Base-by-base conservation (phyloP, 2,329 filamentous ascomycete species). In the Cordyceps militaris region DNA sequence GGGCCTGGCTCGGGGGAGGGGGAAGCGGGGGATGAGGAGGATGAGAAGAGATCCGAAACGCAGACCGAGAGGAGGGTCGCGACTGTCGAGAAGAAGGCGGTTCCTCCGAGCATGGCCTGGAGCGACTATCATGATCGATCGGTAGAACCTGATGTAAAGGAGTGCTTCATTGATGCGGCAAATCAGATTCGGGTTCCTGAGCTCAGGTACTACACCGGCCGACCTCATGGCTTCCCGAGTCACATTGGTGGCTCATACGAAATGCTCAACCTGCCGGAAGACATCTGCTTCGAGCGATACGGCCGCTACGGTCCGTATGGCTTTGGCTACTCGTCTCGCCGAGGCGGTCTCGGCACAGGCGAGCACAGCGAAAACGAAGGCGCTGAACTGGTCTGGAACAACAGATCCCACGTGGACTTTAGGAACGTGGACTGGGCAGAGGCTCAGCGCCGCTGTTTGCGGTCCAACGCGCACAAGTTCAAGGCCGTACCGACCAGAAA, bases 271-370 rank as follows among this genome's bases (percentile, higher is more conserved):
- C 75, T 97, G 36, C 83, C 88, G 19, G 84, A 95, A 63, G 87
- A 96, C 66, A 83, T 97, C 48, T 99, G 94, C 74, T 97, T 96
- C 67, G 94, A 99, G 64, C 82, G 94, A 2, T 96, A 89, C 68
- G 93, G 93, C 3, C 83, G 91, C 62, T 83, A 94, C 30, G 92
- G 90, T 0, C 89, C 93, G 0, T 99, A 99, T 65, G 93, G 93
- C 0, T 83, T 91, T 61, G 93, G 93, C 9, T 97, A 97, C 70
- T 89, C 88, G 32, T 76, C 81, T 34, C 84, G 85, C 59, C 84
- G 81, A 62, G 93, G 93, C 13, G 93, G 93, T 1, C 84, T 88
- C 26, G 91, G 93, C 4, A 85, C 89, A n/a, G 92, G 90, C 11
- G 82, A 95, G 70, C 85, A 91, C 65, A 91, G 91, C 23, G 89